Evolutionary conservation across 371 early-diverging fungal genomes (phyloP).

Genomic region (Haplosporangium sp.): DNA sequence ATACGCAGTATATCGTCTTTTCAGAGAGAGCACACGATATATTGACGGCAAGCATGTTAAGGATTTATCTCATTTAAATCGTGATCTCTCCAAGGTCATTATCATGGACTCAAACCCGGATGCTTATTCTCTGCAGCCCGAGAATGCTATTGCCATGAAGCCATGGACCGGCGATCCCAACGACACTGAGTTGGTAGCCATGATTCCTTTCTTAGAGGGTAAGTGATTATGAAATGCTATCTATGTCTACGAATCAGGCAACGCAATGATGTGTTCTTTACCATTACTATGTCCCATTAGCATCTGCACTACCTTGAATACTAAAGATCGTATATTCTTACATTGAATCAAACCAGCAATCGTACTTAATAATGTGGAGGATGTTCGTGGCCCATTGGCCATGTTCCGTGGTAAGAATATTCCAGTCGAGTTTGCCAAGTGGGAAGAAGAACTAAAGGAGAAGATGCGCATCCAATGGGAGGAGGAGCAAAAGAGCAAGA

Average conservation of each 20-base stretch:
- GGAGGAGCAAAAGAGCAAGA: constrained; percentile 70
- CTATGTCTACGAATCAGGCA: too few species aligned
- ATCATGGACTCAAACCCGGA: constrained; percentile 91
- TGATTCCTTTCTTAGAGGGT: constrained; percentile 94
- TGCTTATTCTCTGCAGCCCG: constrained; percentile 87
- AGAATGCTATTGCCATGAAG: constrained; percentile 87
- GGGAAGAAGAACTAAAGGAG: constrained; percentile 77
- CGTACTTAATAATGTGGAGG: constrained; percentile 78
- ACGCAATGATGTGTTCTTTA: too few species aligned
- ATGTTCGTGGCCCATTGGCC: constrained; percentile 78
- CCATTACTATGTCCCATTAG: not conserved
- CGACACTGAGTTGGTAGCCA: constrained; percentile 84
- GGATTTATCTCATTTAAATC: constrained; percentile 93
- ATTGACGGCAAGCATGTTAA: constrained; percentile 89
- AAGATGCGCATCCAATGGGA: constrained; percentile 78
- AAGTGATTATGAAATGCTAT: constrained; percentile 13
- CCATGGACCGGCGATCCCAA: constrained; percentile 89
- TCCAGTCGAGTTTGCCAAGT: constrained; percentile 76
- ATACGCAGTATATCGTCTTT: constrained; percentile 87
- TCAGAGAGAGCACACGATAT: constrained; percentile 89
- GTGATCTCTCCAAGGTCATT: constrained; percentile 92
- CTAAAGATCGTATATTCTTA: not conserved
- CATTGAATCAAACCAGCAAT: constrained; percentile 59
- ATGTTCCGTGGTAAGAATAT: constrained; percentile 76
- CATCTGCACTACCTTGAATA: not conserved